Conservation (phyloP, 306 rosid genomes). For the Dryas octopetala region DNA sequence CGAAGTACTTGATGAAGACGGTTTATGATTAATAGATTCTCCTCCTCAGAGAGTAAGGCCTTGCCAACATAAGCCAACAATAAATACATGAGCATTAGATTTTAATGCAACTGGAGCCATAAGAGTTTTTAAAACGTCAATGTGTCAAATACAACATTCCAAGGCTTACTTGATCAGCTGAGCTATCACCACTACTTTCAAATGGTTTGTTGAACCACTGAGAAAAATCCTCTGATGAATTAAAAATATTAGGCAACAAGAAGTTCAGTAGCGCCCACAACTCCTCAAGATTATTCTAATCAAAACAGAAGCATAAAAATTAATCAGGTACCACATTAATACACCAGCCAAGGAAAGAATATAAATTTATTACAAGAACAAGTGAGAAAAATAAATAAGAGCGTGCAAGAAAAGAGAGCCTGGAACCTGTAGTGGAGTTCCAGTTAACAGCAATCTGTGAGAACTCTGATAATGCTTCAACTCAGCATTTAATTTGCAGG, state of each 20-base stretch:
- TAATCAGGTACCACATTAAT: slow-evolving; percentile 25
- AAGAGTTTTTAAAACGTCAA: slow-evolving; percentile 14
- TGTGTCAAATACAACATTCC: slow-evolving; percentile 9
- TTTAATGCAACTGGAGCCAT: slow-evolving; percentile 16
- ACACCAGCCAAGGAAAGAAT: slow-evolving; percentile 17
- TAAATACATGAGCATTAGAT: slow-evolving; percentile 18
- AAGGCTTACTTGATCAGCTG: slow-evolving; percentile 76
- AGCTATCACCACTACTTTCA: slow-evolving; percentile 89
- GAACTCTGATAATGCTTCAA: slow-evolving; percentile 92
- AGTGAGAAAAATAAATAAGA: neutral
- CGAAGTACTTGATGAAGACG: slow-evolving; percentile 99
- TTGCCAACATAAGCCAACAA: slow-evolving; percentile 37
- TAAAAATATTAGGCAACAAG: slow-evolving; percentile 95
- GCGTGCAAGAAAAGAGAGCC: slow-evolving; percentile 24
- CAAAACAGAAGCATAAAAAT: slow-evolving; percentile 26
- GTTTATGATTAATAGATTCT: slow-evolving; percentile 96
- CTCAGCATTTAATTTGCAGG: slow-evolving; percentile 98
- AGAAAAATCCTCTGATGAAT: slow-evolving; percentile 95
- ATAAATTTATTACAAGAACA: slow-evolving; percentile 11
- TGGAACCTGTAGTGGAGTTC: slow-evolving; percentile 94
- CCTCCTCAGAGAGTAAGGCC: slow-evolving; percentile 98
- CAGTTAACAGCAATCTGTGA: slow-evolving; percentile 96
- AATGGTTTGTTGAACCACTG: slow-evolving; percentile 99
- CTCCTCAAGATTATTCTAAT: slow-evolving; percentile 98
- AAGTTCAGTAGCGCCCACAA: slow-evolving; percentile 97